phyloP scores from a whole-genome alignment of 352 stramenopile genomes.

The Pythium chondricola region DNA sequence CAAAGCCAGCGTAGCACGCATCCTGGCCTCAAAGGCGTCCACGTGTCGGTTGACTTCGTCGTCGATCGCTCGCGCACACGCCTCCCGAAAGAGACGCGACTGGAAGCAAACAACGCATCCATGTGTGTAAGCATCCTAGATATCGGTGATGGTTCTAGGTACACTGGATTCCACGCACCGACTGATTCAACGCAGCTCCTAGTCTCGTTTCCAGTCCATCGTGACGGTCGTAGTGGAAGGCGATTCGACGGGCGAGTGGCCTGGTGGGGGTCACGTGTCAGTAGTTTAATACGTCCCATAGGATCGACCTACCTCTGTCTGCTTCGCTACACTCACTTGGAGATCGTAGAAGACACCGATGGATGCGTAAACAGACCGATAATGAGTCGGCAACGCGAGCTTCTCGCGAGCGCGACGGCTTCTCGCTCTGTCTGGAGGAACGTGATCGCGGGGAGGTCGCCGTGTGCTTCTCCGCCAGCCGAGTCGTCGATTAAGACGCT shows the following conservation, averaged over 20 bases:
- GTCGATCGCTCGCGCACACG: slow-evolving; percentile 2
- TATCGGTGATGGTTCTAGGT: no score
- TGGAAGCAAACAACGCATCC: neutral
- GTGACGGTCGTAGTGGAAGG: slow-evolving; percentile 39
- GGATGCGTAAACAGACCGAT: slow-evolving; percentile 35
- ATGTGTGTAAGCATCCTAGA: neutral
- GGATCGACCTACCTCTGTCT: neutral
- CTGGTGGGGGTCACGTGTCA: slow-evolving; percentile 8
- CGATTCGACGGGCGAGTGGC: slow-evolving; percentile 28
- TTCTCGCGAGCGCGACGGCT: slow-evolving; percentile 37
- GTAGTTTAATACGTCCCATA: neutral
- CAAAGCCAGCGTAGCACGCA: neutral
- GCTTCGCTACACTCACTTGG: slow-evolving; percentile 26
- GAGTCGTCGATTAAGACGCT: slow-evolving; percentile 7
- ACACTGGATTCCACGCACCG: neutral
- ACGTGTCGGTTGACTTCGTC: slow-evolving; percentile 6
- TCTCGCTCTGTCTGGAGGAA: slow-evolving; percentile 37
- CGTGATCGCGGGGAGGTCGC: slow-evolving; percentile 19
- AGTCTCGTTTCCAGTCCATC: slow-evolving; percentile 15
- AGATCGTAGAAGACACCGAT: slow-evolving; percentile 15
- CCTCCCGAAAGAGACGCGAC: slow-evolving; percentile 2
- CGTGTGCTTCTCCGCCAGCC: no score
- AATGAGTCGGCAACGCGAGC: slow-evolving; percentile 3
- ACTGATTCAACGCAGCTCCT: neutral
- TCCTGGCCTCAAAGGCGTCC: neutral